Evolutionary conservation across 23 red algal species (phyloP).

Genomic region (Agarophyton chilense): DNA sequence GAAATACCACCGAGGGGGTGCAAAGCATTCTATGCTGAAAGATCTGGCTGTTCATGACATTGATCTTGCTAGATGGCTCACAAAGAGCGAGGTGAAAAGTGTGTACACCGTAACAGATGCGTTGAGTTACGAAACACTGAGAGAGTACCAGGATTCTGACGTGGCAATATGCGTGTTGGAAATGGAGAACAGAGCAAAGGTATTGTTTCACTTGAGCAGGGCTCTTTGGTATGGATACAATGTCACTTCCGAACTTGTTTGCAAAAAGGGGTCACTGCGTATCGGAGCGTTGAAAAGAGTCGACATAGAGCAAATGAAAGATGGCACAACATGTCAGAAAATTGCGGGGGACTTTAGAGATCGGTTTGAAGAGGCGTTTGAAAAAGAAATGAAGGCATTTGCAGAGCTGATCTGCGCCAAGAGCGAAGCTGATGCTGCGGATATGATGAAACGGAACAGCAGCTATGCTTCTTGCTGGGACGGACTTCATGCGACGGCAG

Average conservation of each 20-base stretch:
- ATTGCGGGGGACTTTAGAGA: slow-evolving; percentile 74
- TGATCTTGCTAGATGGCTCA: slow-evolving; percentile 90
- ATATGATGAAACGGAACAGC: background rate
- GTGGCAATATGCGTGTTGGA: slow-evolving; percentile 76
- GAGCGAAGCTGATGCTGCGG: slow-evolving; percentile 23
- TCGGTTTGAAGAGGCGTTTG: slow-evolving; percentile 81
- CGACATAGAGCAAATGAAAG: slow-evolving; percentile 46
- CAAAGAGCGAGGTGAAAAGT: slow-evolving; percentile 70
- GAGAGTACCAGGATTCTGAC: slow-evolving; percentile 76
- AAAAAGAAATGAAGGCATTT: slow-evolving; percentile 83
- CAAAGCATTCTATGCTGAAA: slow-evolving; percentile 69
- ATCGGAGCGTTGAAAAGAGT: slow-evolving; percentile 79
- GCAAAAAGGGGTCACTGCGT: slow-evolving; percentile 64
- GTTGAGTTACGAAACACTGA: slow-evolving; percentile 80
- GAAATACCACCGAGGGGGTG: slow-evolving; percentile 83
- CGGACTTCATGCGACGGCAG: slow-evolving; percentile 72
- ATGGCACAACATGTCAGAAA: slow-evolving; percentile 4
- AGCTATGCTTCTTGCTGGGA: slow-evolving; percentile 64
- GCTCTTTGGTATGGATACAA: slow-evolving; percentile 93
- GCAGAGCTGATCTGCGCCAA: slow-evolving; percentile 49
- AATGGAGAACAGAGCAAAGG: slow-evolving; percentile 85
- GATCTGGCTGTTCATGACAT: slow-evolving; percentile 95
- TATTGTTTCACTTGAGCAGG: slow-evolving; percentile 78
- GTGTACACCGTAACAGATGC: slow-evolving; percentile 73
- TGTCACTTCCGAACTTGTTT: slow-evolving; percentile 85